A percentile compares a stretch with the other conserved stretches of the same genome.
These are phyloP conservation scores for Boechera stricta DNA, from an alignment of 345 rosid species.

Conservation along the genomic window DNA sequence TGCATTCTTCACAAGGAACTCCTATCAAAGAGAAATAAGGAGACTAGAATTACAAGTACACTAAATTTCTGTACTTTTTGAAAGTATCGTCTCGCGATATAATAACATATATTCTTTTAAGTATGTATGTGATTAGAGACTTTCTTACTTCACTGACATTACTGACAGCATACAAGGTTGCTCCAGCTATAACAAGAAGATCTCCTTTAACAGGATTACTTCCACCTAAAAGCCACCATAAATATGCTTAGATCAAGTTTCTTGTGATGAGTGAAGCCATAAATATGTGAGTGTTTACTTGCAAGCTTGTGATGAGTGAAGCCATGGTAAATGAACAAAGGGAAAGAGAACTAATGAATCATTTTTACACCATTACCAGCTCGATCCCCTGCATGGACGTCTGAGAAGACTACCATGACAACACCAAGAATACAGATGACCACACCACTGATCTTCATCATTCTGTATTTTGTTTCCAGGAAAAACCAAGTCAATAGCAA, in stretches of 20 bases:
- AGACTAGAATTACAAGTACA: background rate
- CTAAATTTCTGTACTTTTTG: background rate
- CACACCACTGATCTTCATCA: slow-evolving; percentile 80
- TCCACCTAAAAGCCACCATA: slow-evolving; percentile 53
- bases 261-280: background rate
- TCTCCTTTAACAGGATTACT: slow-evolving; percentile 75
- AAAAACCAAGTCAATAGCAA: slow-evolving; percentile 83
- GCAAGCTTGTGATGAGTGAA: background rate
- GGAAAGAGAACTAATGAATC: background rate
- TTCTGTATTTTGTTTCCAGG: slow-evolving; percentile 77
- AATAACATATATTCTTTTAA: background rate
- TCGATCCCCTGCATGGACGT: slow-evolving; percentile 80
- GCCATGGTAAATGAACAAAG: background rate
- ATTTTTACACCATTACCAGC: slow-evolving; percentile 53
- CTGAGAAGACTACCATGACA: slow-evolving; percentile 84
- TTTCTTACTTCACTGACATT: slow-evolving; percentile 75
- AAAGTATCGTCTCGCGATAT: background rate
- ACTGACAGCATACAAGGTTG: slow-evolving; percentile 71
- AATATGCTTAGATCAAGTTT: background rate
- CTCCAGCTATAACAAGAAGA: slow-evolving; percentile 68
- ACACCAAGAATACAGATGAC: slow-evolving; percentile 79
- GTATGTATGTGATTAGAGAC: background rate
- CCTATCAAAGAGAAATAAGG: slow-evolving; percentile 50
- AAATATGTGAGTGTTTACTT: background rate
- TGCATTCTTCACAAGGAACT: slow-evolving; percentile 82